phyloP scores from a whole-genome alignment of 2,329 filamentous ascomycete genomes.

The Didymella pomorum region DNA sequence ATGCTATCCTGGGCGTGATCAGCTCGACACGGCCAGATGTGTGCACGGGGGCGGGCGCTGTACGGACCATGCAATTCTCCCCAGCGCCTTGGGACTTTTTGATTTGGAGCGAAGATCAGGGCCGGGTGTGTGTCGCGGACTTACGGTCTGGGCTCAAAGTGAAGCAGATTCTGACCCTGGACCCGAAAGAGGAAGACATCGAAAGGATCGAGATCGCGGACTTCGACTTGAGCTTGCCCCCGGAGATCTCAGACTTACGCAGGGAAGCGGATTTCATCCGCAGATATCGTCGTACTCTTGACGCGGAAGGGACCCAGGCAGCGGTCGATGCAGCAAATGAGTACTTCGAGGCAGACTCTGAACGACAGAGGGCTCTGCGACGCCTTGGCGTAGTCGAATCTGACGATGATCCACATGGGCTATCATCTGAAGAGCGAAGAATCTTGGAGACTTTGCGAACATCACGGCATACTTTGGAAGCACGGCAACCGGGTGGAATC shows the following conservation, averaged over 20 bases:
- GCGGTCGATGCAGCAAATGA: conserved; percentile 53
- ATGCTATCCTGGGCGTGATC: conserved; percentile 77
- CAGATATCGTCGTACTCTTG: conserved; percentile 52
- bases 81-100: conserved; percentile 89
- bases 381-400: conserved; percentile 50
- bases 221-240: conserved; percentile 45
- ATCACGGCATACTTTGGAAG: conserved; percentile 54
- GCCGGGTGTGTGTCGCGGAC: conserved; percentile 76
- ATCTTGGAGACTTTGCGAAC: conserved; percentile 57
- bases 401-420: conserved; percentile 56
- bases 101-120: conserved; percentile 91
- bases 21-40: conserved; percentile 75
- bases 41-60: conserved; percentile 72
- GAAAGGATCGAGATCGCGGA: conserved; percentile 66
- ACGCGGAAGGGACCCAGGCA: conserved; percentile 48
- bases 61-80: conserved; percentile 91
- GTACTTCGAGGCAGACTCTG: conserved; percentile 53
- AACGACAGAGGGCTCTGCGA: conserved; percentile 43
- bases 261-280: conserved; percentile 56
- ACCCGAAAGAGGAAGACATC: conserved; percentile 64
- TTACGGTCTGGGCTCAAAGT: conserved; percentile 71
- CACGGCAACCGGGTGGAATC: conserved; percentile 47
- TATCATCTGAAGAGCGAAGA: conserved; percentile 56
- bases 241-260: conserved; percentile 58
- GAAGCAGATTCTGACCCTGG: conserved; percentile 73